Conservation (phyloP, 2,329 filamentous ascomycete species). For the Hypoxylon sp. region DNA sequence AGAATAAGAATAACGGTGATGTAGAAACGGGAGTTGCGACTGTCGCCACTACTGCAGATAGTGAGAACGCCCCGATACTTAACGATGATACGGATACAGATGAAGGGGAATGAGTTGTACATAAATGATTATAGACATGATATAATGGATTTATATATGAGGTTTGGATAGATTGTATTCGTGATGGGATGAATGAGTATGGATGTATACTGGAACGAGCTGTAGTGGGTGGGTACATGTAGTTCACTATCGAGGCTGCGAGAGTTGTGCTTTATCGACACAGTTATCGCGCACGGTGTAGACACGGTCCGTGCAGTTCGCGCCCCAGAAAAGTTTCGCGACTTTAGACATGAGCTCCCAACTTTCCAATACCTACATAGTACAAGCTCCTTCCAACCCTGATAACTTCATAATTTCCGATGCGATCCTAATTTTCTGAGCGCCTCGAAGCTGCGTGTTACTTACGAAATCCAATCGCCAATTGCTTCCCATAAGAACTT, state of each 20-base stretch:
- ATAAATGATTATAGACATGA: slow-evolving; percentile 26
- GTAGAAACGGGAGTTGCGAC: slow-evolving; percentile 41
- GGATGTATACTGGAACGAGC: too few species aligned
- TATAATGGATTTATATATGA: slow-evolving; percentile 3
- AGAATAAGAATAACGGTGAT: slow-evolving; percentile 12
- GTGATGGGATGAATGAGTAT: slow-evolving; percentile 8
- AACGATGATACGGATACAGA: slow-evolving; percentile 49
- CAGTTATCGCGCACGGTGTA: slow-evolving; percentile 42
- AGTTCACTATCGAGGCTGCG: slow-evolving; percentile 1
- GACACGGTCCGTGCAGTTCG: slow-evolving; percentile 46
- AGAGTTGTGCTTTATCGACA: slow-evolving; percentile 7
- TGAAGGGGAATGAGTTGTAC: slow-evolving; percentile 43
- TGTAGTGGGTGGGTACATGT: too few species aligned
- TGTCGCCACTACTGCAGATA: slow-evolving; percentile 18
- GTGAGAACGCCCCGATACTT: slow-evolving; percentile 61
- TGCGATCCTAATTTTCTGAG: slow-evolving; percentile 35
- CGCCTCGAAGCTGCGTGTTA: not conserved
- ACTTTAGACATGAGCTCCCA: slow-evolving; percentile 48
- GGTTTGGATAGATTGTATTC: slow-evolving; percentile 4
- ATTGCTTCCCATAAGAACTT: not conserved
- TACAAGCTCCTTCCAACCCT: slow-evolving; percentile 29
- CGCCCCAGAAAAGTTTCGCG: slow-evolving; percentile 54
- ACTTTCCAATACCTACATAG: slow-evolving; percentile 29
- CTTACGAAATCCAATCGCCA: not conserved
- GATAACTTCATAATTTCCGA: slow-evolving; percentile 43